A percentile compares a stretch with the other conserved stretches of the same genome.
Conservation (phyloP, 768 basidiomycete species). For the Paxillus rubicundulus region DNA sequence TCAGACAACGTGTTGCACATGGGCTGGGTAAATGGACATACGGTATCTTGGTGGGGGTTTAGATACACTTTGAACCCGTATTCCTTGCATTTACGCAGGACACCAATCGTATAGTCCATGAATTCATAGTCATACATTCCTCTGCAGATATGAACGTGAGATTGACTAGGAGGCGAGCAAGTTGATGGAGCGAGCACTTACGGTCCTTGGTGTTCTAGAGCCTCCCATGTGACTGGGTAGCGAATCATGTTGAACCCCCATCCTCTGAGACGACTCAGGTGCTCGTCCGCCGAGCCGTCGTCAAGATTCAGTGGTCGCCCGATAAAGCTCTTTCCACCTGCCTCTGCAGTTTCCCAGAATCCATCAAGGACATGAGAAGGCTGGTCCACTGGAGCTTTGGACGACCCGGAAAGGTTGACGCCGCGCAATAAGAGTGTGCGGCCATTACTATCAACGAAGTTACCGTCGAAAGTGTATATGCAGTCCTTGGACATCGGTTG, state of each 20-base stretch:
- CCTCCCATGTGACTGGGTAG: slow-evolving; percentile 91
- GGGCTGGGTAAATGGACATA: slow-evolving; percentile 40
- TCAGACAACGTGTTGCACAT: slow-evolving; percentile 2
- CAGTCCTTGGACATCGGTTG: slow-evolving; percentile 28
- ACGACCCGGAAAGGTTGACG: slow-evolving; percentile 90
- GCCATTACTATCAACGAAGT: slow-evolving; percentile 72
- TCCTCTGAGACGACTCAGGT: slow-evolving; percentile 77
- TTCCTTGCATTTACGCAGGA: slow-evolving; percentile 88
- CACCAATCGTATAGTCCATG: slow-evolving; percentile 86
- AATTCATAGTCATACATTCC: slow-evolving; percentile 88
- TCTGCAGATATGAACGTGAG: slow-evolving; percentile 37
- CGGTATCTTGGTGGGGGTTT: slow-evolving; percentile 95
- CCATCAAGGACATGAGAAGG: slow-evolving; percentile 67
- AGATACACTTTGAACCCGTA: slow-evolving; percentile 91
- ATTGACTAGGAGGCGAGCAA: neutral
- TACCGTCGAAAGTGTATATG: slow-evolving; percentile 63
- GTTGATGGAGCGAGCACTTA: slow-evolving; percentile 46
- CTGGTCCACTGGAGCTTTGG: slow-evolving; percentile 75
- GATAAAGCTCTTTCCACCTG: slow-evolving; percentile 66
- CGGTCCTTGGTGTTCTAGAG: slow-evolving; percentile 93
- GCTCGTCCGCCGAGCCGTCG: slow-evolving; percentile 81
- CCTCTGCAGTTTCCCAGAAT: slow-evolving; percentile 82
- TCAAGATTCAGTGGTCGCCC: slow-evolving; percentile 81
- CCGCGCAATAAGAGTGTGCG: slow-evolving; percentile 84
- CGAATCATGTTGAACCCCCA: slow-evolving; percentile 94